Evolutionary conservation across 306 rosid species (phyloP).

Genomic region (Lotus japonicus): DNA sequence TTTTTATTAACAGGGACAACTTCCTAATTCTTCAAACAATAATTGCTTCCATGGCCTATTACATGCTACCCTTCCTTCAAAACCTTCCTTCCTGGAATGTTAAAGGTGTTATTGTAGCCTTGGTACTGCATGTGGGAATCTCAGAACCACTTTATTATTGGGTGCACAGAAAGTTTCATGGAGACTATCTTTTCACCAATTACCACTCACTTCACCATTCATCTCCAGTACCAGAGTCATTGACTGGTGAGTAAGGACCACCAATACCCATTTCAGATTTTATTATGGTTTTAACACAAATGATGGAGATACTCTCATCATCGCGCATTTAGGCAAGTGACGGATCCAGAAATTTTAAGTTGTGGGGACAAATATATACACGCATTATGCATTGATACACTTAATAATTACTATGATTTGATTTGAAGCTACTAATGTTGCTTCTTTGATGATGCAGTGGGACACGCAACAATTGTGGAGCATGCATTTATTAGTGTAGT

Average conservation of each 20-base stretch:
- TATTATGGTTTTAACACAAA: too few species aligned
- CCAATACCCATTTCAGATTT: neutral
- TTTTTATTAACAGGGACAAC: constrained; percentile 55
- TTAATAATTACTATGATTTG: too few species aligned
- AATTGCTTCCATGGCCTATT: constrained; percentile 38
- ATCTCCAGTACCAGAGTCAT: constrained; percentile 55
- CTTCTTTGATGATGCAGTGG: constrained; percentile 53
- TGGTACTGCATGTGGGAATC: constrained; percentile 61
- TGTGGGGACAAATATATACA: too few species aligned
- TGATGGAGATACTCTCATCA: too few species aligned
- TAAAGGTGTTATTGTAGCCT: constrained; percentile 42
- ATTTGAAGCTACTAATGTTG: too few species aligned
- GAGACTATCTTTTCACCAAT: constrained; percentile 36
- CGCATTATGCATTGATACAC: too few species aligned
- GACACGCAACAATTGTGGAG: constrained; percentile 59
- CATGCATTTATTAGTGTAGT: constrained; percentile 41
- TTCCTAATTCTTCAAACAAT: constrained; percentile 64
- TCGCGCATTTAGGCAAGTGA: too few species aligned
- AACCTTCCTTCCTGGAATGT: constrained; percentile 54
- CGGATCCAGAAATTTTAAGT: too few species aligned
- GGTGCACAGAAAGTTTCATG: constrained; percentile 57
- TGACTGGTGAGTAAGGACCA: constrained; percentile 44
- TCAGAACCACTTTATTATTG: constrained; percentile 82
- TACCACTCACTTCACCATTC: constrained; percentile 87
- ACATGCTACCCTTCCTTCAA: constrained; percentile 42